Base-by-base conservation (phyloP, 129 eudicot genomes). In the Chrysanthemum seticuspe region DNA sequence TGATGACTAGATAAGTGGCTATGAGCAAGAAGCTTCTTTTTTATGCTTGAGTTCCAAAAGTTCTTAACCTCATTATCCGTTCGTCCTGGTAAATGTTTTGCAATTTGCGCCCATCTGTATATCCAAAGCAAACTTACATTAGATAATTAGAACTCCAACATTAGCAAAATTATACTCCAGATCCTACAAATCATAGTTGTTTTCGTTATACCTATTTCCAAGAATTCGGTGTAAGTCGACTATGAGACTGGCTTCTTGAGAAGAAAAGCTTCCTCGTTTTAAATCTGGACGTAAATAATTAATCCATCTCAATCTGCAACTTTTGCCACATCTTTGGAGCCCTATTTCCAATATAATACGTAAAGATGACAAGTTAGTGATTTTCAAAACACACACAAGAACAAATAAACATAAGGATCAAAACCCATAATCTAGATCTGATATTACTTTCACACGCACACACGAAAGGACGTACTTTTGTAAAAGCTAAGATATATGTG, bases 291-390 rank as follows among this genome's bases (percentile, higher is more conserved):
- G 85, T 16, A 91, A 73, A 73, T 91, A 91, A 74, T 91, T 91
- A 62, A 88, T 91, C 97, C 97, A 91, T 44, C 97, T 74, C 49
- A 91, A 40, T 62, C 96, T 86, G 70, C 97, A 91, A 76, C 97
- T 91, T 81, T 91, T 91, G 5, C 97, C 96, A 50, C 97, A 92
- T 65, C 97, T 81, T 57, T 92, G 96, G 71, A 92, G 73, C 47
- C 96, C 98, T 92, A 81, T 21, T 31, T 53, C 3, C 15, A 62
- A 63, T 15, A 60, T 13, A 67, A 68, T 9, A 7, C 2, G 47
- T 13, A 56, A 25, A 67, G 6, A 11, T 56, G 3, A 56, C 10
- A 23, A 53, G 52, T 36, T 54, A 14, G 2, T 21, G 15, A 13
- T 66, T 66, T 19, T 11, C 40, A 51, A 34, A n/a, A 63, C 7